phyloP scores from a whole-genome alignment of 2,329 filamentous ascomycete genomes.

The Alternaria brassicae region DNA sequence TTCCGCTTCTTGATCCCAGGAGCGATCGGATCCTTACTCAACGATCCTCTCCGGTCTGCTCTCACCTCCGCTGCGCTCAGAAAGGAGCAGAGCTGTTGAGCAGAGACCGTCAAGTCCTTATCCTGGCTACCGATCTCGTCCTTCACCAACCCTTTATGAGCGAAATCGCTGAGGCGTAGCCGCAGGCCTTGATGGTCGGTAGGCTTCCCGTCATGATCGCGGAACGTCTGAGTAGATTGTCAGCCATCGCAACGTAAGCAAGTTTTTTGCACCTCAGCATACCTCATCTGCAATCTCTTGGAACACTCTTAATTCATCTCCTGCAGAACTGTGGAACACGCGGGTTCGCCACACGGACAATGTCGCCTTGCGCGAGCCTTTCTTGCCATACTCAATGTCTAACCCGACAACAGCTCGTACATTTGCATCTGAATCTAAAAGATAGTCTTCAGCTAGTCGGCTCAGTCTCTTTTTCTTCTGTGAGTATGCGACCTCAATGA shows the following conservation, averaged over 20 bases:
- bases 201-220: neutral
- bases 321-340: constrained; percentile 7
- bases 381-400: constrained; percentile 24
- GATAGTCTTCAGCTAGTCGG: constrained; percentile 27
- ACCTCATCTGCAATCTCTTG: constrained; percentile 13
- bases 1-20: constrained; percentile 24
- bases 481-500: constrained; percentile 28
- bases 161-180: constrained; percentile 19
- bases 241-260: neutral
- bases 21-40: constrained; percentile 8
- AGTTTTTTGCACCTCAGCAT: neutral
- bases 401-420: constrained; percentile 24
- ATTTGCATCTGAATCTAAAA: constrained; percentile 26
- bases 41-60: constrained; percentile 2
- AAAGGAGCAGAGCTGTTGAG: constrained; percentile 19
- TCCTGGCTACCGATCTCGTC: constrained; percentile 7
- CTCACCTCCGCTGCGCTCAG: constrained; percentile 3
- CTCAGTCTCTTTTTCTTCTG: constrained; percentile 22
- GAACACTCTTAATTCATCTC: constrained; percentile 15
- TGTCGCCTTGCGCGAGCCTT: constrained; percentile 19
- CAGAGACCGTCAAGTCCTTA: constrained; percentile 6
- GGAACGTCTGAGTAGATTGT: neutral
- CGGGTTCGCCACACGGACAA: constrained; percentile 16
- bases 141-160: constrained; percentile 21
- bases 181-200: constrained; percentile 15